Conservation (phyloP, 768 basidiomycete species). For the Agrocybe pediades region DNA sequence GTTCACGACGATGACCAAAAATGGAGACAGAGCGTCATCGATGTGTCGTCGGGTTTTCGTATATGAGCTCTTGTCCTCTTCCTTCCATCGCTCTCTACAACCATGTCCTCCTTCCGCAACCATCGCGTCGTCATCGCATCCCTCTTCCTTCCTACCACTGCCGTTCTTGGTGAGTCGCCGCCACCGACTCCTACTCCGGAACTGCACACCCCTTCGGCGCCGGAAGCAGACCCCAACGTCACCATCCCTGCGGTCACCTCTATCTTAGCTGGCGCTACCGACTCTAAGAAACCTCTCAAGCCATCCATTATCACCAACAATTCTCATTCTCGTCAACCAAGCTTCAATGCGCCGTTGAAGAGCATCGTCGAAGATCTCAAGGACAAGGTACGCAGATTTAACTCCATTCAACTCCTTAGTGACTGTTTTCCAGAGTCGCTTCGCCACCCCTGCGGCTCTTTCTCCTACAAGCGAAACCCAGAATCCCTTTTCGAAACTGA, state of each 20-base stretch:
- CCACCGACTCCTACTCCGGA: slow-evolving; percentile 60
- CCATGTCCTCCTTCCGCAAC: slow-evolving; percentile 71
- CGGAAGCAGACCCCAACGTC: slow-evolving; percentile 12
- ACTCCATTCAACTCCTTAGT: not conserved
- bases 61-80: slow-evolving; percentile 7
- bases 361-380: slow-evolving; percentile 82
- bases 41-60: slow-evolving; percentile 19
- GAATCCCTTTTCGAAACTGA: slow-evolving; percentile 61
- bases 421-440: slow-evolving; percentile 25
- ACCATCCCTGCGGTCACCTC: slow-evolving; percentile 8
- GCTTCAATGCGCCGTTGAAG: slow-evolving; percentile 44
- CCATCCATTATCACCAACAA: slow-evolving; percentile 17
- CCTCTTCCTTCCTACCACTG: slow-evolving; percentile 81
- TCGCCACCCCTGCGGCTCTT: slow-evolving; percentile 39
- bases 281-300: slow-evolving; percentile 18
- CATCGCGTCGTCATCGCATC: slow-evolving; percentile 80
- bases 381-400: slow-evolving; percentile 48
- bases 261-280: not conserved
- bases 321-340: slow-evolving; percentile 24
- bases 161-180: slow-evolving; percentile 59
- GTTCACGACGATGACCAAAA: slow-evolving; percentile 8
- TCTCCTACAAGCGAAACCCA: slow-evolving; percentile 44
- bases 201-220: slow-evolving; percentile 13
- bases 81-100: not conserved
- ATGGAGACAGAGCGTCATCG: slow-evolving; percentile 15